Percentiles rank a stretch among this genome's conserved stretches.
Conservation (phyloP, 106 monocot species). For the Iris macrosiphon region DNA sequence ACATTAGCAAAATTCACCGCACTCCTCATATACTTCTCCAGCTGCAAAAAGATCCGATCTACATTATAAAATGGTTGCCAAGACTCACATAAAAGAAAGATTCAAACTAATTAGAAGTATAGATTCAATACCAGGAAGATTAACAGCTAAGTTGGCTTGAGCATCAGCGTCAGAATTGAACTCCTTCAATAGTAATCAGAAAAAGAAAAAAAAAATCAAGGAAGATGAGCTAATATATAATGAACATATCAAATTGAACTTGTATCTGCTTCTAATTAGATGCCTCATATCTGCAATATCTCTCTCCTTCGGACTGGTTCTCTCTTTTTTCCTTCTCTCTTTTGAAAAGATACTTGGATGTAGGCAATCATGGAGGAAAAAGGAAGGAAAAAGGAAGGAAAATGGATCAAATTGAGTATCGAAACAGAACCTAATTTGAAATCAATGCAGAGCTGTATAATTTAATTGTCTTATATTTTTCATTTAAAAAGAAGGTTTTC, state of each 20-base stretch:
- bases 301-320: too few species aligned
- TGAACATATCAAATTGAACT: too few species aligned
- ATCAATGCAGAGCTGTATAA: too few species aligned
- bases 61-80: background rate
- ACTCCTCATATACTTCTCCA: conserved; percentile 9
- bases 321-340: too few species aligned
- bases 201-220: background rate
- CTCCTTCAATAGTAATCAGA: conserved; percentile 36
- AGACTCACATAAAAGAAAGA: background rate
- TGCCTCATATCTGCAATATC: background rate
- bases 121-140: conserved; percentile 35
- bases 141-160: conserved; percentile 52
- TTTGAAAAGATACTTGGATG: too few species aligned
- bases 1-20: background rate
- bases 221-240: background rate
- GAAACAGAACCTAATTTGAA: too few species aligned
- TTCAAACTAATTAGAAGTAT: background rate
- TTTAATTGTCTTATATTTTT: background rate
- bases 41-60: conserved; percentile 1
- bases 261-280: background rate
- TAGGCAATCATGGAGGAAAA: too few species aligned
- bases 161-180: conserved; percentile 65
- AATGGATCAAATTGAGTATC: too few species aligned
- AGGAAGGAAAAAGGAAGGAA: too few species aligned
- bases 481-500: background rate